Conservation (phyloP, 2,329 filamentous ascomycete species). For the Fusarium luffae region DNA sequence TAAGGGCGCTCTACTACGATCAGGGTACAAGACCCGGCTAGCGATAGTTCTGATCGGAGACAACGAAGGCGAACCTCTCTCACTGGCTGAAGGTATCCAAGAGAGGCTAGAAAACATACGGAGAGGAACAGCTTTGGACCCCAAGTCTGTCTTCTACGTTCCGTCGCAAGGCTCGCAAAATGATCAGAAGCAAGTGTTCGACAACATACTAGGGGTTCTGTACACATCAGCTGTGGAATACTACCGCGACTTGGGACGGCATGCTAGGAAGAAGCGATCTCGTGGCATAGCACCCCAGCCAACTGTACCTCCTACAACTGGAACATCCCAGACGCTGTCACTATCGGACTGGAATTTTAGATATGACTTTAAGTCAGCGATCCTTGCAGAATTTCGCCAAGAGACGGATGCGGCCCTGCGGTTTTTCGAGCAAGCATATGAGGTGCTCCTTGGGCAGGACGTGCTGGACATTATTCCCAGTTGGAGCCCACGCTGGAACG, state of each 20-base stretch:
- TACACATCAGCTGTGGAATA: slow-evolving; percentile 86
- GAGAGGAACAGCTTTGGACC: slow-evolving; percentile 80
- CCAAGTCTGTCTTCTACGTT: slow-evolving; percentile 87
- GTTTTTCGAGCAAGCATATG: slow-evolving; percentile 89
- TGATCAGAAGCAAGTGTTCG: slow-evolving; percentile 79
- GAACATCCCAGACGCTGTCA: slow-evolving; percentile 87
- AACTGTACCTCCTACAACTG: slow-evolving; percentile 82
- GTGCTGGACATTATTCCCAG: slow-evolving; percentile 88
- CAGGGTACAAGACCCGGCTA: slow-evolving; percentile 81
- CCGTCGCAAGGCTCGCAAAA: slow-evolving; percentile 76
- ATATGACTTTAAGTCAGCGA: slow-evolving; percentile 92
- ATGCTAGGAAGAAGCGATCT: slow-evolving; percentile 87
- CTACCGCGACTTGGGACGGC: slow-evolving; percentile 93
- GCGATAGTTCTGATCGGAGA: slow-evolving; percentile 69
- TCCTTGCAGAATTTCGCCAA: slow-evolving; percentile 92
- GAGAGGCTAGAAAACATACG: slow-evolving; percentile 84
- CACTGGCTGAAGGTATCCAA: slow-evolving; percentile 72
- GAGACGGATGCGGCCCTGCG: slow-evolving; percentile 89
- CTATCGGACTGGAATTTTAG: slow-evolving; percentile 90
- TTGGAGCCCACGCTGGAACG: slow-evolving; percentile 91
- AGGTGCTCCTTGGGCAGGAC: slow-evolving; percentile 82
- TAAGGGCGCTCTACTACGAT: slow-evolving; percentile 72
- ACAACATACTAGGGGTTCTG: slow-evolving; percentile 76
- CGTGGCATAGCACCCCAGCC: slow-evolving; percentile 82
- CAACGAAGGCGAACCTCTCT: slow-evolving; percentile 41